Evolutionary conservation across 192 early-diverging fungal species (phyloP), one percentile per base, ranked within the genome.

Genomic region (Geranomyces michiganensis): DNA sequence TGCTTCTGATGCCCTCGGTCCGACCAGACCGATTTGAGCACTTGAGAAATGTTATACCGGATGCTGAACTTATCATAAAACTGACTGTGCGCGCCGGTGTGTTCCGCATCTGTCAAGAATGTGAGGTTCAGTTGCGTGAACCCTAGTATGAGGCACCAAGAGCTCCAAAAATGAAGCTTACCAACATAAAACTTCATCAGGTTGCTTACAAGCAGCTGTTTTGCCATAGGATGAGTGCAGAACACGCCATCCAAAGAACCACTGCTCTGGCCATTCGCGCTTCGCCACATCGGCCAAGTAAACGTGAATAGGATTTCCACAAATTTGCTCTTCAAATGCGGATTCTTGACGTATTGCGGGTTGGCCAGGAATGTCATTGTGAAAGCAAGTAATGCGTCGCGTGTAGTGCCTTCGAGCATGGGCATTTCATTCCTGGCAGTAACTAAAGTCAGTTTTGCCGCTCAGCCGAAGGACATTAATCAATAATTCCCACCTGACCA

Each of bases 21-120:
- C 6, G 75, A 78, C 91, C 94, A 94, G 14, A 96, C 81, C 33
- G 77, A 74, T 73, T 94, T 94, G 73, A 98, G 86, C 10, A 95
- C 91, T 68, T 96, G 93, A 9, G 90, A 90, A 62, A 99, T 96
- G 69, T 97, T 91, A 84, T 97, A 97, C 33, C 97, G 90, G 70
- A 96, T 95, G 78, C 93, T 97, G 81, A 98, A 97, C 79, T 99
- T 99, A 78, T 99, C 97, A 73, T 96, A 99, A 71, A 99, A 99
- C 75, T 97, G 95, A 4, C 92, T 90, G 70, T 87, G 88, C 1
- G 88, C 85, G 19, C 97, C 97, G 21, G 96, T 97, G 48, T 94
- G 91, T 77, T 99, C 97, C 9, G 96, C 93, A 67, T 98, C 96
- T 84, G 64, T 21, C n/a, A 44, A 43, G 21, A 63, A 65, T 53